Base-by-base conservation (phyloP, 1,284 basidiomycete species). In the Cutaneotrichosporon sp. region DNA sequence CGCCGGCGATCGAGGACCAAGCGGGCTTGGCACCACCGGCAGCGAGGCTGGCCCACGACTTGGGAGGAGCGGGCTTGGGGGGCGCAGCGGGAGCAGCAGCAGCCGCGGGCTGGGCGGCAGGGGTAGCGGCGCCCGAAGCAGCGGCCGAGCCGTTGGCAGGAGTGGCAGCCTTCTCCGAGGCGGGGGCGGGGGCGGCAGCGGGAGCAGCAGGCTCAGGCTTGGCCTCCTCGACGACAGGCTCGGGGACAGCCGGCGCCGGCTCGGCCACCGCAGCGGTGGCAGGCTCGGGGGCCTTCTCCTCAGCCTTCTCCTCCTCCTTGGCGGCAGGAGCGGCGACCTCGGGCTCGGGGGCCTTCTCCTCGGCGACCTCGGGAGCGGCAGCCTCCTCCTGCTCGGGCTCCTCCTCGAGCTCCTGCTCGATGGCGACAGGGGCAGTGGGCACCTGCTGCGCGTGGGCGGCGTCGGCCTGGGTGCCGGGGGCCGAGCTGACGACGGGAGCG, bases 11-110 rank as follows among this genome's bases (percentile, higher is more conserved):
- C 9, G 87, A 78, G 85, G 87, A 64, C 16, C n/a, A n/a, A n/a
- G n/a, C n/a, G n/a, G 79, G 66, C 58, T 87, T 84, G 1, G 86
- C 86, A 62, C 86, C 86, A 62, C 91, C 88, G 38, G 92, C 92
- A 57, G 93, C 94, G 54, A 95, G 86, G 63, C 89, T 89, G 0
- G 94, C 94, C 94, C 93, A 97, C 0, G 89, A 90, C 77, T 91
- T 90, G 24, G 88, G 87, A 24, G 72, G 81, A 14, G 85, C 75
- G 2, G 89, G 87, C 22, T 82, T 84, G 24, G 84, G 74, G 8
- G 83, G 81, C 8, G 79, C 76, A 3, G 84, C 71, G 0, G 79
- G 69, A n/a, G 72, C 49, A 24, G 72, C 47, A 2, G 82, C 70
- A 29, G 80, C 72, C 5, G 47, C 47, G 16, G 47, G 47, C 67